phyloP scores from a whole-genome alignment of 2,329 filamentous ascomycete species.

The Penicillium corylophilum region DNA sequence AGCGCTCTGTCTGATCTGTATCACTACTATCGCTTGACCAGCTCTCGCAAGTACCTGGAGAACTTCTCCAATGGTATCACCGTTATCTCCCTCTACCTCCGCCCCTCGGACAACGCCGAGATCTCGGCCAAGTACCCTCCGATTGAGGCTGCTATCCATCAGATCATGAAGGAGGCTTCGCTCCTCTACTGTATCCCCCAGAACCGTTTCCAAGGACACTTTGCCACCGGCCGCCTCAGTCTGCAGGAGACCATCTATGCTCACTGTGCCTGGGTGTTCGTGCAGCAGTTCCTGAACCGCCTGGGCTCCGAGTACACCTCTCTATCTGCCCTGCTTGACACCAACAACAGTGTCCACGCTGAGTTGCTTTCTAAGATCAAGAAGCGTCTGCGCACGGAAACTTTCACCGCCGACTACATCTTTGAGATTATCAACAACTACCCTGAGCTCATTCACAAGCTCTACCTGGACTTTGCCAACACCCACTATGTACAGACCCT shows the following conservation, averaged over 20 bases:
- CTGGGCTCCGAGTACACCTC: constrained; percentile 89
- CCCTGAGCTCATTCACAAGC: constrained; percentile 77
- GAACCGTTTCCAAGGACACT: constrained; percentile 91
- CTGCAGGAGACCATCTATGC: constrained; percentile 97
- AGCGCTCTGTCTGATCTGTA: constrained; percentile 93
- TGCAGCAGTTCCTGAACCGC: constrained; percentile 96
- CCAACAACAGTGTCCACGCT: constrained; percentile 77
- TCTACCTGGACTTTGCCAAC: constrained; percentile 90
- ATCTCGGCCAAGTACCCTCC: constrained; percentile 64
- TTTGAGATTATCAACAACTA: constrained; percentile 93
- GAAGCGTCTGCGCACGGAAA: constrained; percentile 90
- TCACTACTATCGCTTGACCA: constrained; percentile 97
- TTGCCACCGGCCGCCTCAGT: constrained; percentile 80
- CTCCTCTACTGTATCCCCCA: constrained; percentile 96
- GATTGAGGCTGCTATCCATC: constrained; percentile 92
- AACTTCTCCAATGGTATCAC: constrained; percentile 99
- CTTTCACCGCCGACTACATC: constrained; percentile 97
- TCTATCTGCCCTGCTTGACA: constrained; percentile 74
- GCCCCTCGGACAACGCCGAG: constrained; percentile 63
- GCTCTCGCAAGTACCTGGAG: constrained; percentile 94
- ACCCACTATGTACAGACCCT: constrained; percentile 73
- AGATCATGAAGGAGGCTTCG: constrained; percentile 98
- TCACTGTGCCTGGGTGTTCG: constrained; percentile 96
- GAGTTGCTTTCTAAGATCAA: constrained; percentile 92
- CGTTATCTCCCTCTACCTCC: constrained; percentile 92